Evolutionary conservation across 805 yeast genomes (phyloP), one percentile per base, ranked within the genome.

Genomic region (Cyberlindnera mississippiensis): DNA sequence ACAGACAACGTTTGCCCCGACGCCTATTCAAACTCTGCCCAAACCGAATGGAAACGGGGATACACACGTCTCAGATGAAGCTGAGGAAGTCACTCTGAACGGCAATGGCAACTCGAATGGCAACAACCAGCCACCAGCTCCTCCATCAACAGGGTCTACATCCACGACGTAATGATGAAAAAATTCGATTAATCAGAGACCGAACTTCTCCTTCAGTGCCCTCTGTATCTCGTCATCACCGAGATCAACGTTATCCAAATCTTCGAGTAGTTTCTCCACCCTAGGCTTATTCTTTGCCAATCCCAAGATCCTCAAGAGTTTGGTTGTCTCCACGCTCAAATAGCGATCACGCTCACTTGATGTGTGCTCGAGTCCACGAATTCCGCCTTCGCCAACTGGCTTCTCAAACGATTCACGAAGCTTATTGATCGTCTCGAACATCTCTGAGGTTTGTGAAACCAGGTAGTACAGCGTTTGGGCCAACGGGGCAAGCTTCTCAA

Each of bases 391-490:
- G 12, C 35, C 33, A 15, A 39, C 33, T 2, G 42, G 26, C 7
- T 38, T 38, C 13, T 42, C 36, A 13, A 56, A 45, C 3, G 38
- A 29, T 5, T 37, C 35, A 10, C 28, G 40, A 4, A 49, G 35
- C 9, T 24, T 22, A 13, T 42, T 19, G 38, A 46, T 43, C 30
- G 50, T 26, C 7, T 38, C 46, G 30, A 49, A 54, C 10, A 58
- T 37, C 22, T 57, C 68, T 27, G 65, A 62, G 7, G 69, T 70
- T 49, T 75, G 76, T 16, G 63, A 60, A 8, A 73, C 50, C 28
- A 75, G 48, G 46, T 71, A 75, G 50, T 66, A 64, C 11, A 75
- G 52, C 6, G 72, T 69, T 42, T 75, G 79, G 41, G 69, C 69
- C 14, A 75, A 47, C 4, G 80, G 79, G 12, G 69, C 60, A 18